Evolutionary conservation across 371 early-diverging fungal genomes (phyloP), one percentile per base, ranked within the genome.

Genomic region (Rhizopus stolonifer): DNA sequence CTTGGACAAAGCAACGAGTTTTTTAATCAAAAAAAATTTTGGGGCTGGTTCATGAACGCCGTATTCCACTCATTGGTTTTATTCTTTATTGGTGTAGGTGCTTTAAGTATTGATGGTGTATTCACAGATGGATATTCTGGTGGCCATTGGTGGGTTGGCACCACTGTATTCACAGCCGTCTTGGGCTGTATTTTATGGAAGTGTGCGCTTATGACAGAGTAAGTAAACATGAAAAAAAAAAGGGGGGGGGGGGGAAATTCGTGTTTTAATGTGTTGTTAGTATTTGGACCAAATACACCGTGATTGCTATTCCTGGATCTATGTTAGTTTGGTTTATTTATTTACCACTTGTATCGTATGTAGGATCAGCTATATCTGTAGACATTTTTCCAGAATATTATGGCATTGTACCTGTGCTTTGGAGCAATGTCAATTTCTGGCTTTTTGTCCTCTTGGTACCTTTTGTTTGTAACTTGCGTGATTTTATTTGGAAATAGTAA

Each of bases 401-500:
- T 38, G 94, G 94, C 21, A 82, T 94, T 39, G 72, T 87, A 2
- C 75, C 77, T 13, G 82, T 82, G 48, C 66, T 93, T 15, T 93
- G 88, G 69, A 73, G 82, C 9, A 83, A 87, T 49, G 81, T 83
- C 2, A 79, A 80, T 24, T 98, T 95, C 67, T 98, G 97, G 96
- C 68, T 94, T 26, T 81, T 84, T 13, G 77, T 93, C 32, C 62
- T 94, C 8, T 44, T 97, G 31, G 64, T 96, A 25, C 95, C 98
- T 9, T 64, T 89, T 40, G 55, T 90, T 49, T 88, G 91, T 62
- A 83, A 90, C 54, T 56, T 90, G 33, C 82, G 96, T 49, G 98
- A 98, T 73, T 93, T 80, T 61, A 63, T 80, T 10, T 98, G 92
- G 92, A 96, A 95, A 80, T 96, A 85, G 88, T 91, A 82, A 81